Evolutionary conservation across 345 rosid species (phyloP).

Genomic region (Reutealis trisperma): DNA sequence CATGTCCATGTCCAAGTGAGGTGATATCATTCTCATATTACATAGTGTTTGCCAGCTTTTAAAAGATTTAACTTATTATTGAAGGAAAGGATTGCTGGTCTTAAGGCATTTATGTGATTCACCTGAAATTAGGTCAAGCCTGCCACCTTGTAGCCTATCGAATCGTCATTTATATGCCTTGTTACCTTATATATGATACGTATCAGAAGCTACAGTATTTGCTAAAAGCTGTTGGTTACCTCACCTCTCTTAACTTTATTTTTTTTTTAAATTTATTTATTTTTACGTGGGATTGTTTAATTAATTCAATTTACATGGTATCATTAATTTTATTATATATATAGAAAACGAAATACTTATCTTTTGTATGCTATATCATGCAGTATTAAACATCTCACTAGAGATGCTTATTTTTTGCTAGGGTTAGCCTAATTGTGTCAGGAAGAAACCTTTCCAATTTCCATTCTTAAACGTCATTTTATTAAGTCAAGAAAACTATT

Average conservation of each 20-base stretch:
- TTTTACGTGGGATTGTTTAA: background rate
- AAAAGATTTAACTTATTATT: slow-evolving; percentile 17
- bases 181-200: background rate
- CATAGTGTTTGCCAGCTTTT: slow-evolving; percentile 23
- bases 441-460: no score
- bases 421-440: background rate
- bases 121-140: slow-evolving; percentile 8
- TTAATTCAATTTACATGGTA: background rate
- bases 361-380: no score
- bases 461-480: no score
- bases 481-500: no score
- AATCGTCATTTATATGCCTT: slow-evolving; percentile 4
- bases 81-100: slow-evolving; percentile 16
- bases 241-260: background rate
- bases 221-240: background rate
- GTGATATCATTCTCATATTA: slow-evolving; percentile 21
- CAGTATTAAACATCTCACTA: no score
- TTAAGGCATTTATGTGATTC: slow-evolving; percentile 9
- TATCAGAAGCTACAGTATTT: background rate
- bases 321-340: no score
- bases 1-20: slow-evolving; percentile 8
- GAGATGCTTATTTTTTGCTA: background rate
- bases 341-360: no score
- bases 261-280: no score
- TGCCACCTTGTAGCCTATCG: slow-evolving; percentile 14